phyloP scores from a whole-genome alignment of 2,329 filamentous ascomycete genomes.

The Aspergillus quadricinctus region DNA sequence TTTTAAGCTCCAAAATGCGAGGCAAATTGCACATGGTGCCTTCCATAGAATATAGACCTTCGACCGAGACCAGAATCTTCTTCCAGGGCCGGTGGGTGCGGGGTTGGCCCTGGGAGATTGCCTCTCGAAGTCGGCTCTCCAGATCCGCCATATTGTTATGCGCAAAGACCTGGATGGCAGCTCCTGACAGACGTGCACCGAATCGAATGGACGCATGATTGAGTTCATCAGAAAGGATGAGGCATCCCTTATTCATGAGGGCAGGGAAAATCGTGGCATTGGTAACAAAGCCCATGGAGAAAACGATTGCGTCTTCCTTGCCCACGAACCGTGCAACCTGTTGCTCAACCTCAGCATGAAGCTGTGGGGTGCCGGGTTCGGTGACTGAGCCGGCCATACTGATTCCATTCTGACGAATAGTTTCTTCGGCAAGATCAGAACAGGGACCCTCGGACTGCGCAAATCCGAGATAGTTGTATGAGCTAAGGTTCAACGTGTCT shows the following conservation, averaged over 20 bases:
- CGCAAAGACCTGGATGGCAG: slow-evolving; percentile 89
- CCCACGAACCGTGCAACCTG: slow-evolving; percentile 84
- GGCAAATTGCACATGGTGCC: slow-evolving; percentile 95
- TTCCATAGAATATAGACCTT: slow-evolving; percentile 97
- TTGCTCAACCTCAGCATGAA: slow-evolving; percentile 79
- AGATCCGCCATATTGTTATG: slow-evolving; percentile 89
- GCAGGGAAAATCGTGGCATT: slow-evolving; percentile 92
- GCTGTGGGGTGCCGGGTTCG: slow-evolving; percentile 77
- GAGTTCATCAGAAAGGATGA: slow-evolving; percentile 90
- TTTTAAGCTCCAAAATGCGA: slow-evolving; percentile 75
- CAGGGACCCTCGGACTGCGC: slow-evolving; percentile 94
- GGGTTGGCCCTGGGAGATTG: slow-evolving; percentile 89
- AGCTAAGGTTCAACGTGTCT: slow-evolving; percentile 94
- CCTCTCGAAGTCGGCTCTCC: slow-evolving; percentile 77
- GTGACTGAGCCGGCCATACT: slow-evolving; percentile 71
- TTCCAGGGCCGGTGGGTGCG: slow-evolving; percentile 96
- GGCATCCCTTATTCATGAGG: slow-evolving; percentile 80
- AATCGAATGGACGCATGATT: slow-evolving; percentile 96
- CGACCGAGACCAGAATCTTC: slow-evolving; percentile 92
- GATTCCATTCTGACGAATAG: slow-evolving; percentile 75
- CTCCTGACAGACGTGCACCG: slow-evolving; percentile 82
- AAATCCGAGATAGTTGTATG: slow-evolving; percentile 96
- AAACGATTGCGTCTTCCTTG: slow-evolving; percentile 87
- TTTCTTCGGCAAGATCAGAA: slow-evolving; percentile 82
- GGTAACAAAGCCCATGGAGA: slow-evolving; percentile 96